Evolutionary conservation across 1,139 yeast species (phyloP).

Genomic region (Kurtzmaniella natalensis): DNA sequence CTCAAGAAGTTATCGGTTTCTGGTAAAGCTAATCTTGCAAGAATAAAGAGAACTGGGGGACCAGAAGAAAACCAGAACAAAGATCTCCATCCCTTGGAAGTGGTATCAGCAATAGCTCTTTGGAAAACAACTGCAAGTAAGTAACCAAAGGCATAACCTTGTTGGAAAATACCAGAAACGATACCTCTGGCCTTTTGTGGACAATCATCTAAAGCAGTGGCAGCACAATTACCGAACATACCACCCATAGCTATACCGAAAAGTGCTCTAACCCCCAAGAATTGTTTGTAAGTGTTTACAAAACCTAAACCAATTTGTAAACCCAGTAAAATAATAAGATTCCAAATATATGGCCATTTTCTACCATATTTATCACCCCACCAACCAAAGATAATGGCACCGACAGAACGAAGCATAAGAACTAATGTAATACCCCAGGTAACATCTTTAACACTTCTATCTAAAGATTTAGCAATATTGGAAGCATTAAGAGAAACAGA

Average conservation of each 20-base stretch:
- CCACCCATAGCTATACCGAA: slow-evolving; percentile 46
- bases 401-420: slow-evolving; percentile 42
- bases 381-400: slow-evolving; percentile 35
- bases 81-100: slow-evolving; percentile 35
- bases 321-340: slow-evolving; percentile 25
- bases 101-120: slow-evolving; percentile 33
- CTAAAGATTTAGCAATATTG: slow-evolving; percentile 26
- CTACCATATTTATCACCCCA: slow-evolving; percentile 37
- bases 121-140: slow-evolving; percentile 39
- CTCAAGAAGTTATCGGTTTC: slow-evolving; percentile 35
- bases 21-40: slow-evolving; percentile 32
- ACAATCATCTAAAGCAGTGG: slow-evolving; percentile 37
- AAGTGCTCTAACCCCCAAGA: slow-evolving; percentile 36
- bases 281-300: slow-evolving; percentile 32
- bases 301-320: slow-evolving; percentile 41
- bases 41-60: slow-evolving; percentile 33
- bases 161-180: slow-evolving; percentile 38
- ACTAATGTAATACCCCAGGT: slow-evolving; percentile 45
- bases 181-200: slow-evolving; percentile 36
- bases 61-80: slow-evolving; percentile 43
- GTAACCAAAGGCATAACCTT: slow-evolving; percentile 44
- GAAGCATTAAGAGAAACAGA: slow-evolving; percentile 31
- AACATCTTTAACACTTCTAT: slow-evolving; percentile 23
- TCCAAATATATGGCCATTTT: slow-evolving; percentile 34
- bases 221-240: slow-evolving; percentile 34